Base-by-base conservation (phyloP, 306 rosid species). In the Prunus mira region DNA sequence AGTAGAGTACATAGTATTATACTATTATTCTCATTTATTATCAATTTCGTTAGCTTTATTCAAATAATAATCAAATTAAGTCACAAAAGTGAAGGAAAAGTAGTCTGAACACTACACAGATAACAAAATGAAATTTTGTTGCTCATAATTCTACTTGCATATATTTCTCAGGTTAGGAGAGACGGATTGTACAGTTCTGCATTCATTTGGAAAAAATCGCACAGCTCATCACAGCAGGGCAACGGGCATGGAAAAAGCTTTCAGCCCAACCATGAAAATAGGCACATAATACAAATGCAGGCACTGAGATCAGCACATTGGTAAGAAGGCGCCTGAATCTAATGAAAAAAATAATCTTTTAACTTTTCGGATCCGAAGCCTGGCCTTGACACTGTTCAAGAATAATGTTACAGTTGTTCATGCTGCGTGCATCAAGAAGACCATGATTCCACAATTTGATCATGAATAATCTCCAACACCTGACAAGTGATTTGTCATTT, bases 391-490 rank as follows among this genome's bases (percentile, higher is more conserved):
- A 82, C 63, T 81, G 60, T 80, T 89, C 86, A 77, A 92, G 84
- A 83, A 88, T 75, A 55, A 65, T 38, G 83, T 71, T 76, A 77
- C 97, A 89, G 25, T 27, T 69, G 76, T 82, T 64, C 80, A 95
- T 73, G 75, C 81, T 73, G 57, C 72, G 66, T 11, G 82, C 86
- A 78, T 92, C 89, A 64, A 90, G 88, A 75, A 95, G 96, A 74
- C 87, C 91, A 12, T 83, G 90, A 79, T 82, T 88, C 87, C 84
- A 89, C 49, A 92, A 80, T 80, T 89, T 95, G 84, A 90, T 81
- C 96, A 85, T 87, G 25, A 85, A 84, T 64, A 88, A 12, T 80
- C 88, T 89, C 97, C 97, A 95, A 57, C 67, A 32, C 90, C 99
- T 95, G 91, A 80, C 69, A 88, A 83, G 32, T 62, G 70, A 54